These are phyloP conservation scores for Cyclotella cryptica DNA, from an alignment of 108 stramenopile species.

Conservation along the genomic window DNA sequence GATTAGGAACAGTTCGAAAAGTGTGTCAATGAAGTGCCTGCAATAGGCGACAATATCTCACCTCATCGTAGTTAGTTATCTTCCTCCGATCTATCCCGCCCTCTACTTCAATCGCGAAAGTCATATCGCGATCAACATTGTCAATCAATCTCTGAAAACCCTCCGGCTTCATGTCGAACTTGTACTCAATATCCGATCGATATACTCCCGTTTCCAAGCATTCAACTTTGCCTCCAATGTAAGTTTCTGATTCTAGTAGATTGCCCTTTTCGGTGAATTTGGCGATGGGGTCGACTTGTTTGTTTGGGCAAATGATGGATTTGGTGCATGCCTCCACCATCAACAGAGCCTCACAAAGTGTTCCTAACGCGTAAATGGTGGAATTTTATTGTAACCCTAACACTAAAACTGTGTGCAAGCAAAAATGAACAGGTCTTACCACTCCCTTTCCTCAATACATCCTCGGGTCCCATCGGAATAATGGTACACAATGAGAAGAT, in stretches of 20 bases:
- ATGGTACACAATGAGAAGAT: slow-evolving; percentile 98
- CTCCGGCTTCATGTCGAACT: slow-evolving; percentile 92
- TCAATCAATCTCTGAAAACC: slow-evolving; percentile 97
- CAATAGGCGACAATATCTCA: slow-evolving; percentile 45
- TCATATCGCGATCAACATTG: slow-evolving; percentile 96
- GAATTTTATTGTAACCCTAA: slow-evolving; percentile 19
- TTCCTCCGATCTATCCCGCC: slow-evolving; percentile 89
- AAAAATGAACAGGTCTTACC: slow-evolving; percentile 33
- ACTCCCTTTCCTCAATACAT: slow-evolving; percentile 96
- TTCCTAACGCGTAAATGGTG: slow-evolving; percentile 54
- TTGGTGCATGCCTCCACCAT: slow-evolving; percentile 97
- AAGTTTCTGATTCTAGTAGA: slow-evolving; percentile 97
- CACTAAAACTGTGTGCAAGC: slow-evolving; percentile 6
- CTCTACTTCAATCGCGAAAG: slow-evolving; percentile 97
- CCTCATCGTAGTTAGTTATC: slow-evolving; percentile 96
- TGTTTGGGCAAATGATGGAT: slow-evolving; percentile 97
- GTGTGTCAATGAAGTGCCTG: background rate
- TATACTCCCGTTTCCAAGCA: slow-evolving; percentile 99
- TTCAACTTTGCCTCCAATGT: slow-evolving; percentile 99
- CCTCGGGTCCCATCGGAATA: slow-evolving; percentile 99
- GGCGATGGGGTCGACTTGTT: slow-evolving; percentile 91
- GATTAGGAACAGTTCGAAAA: background rate
- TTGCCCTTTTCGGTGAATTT: slow-evolving; percentile 93
- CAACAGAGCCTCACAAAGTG: slow-evolving; percentile 96
- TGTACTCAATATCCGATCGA: slow-evolving; percentile 93